Conservation (phyloP, 1,139 yeast genomes). For the Suhomyces ambrosiae region DNA sequence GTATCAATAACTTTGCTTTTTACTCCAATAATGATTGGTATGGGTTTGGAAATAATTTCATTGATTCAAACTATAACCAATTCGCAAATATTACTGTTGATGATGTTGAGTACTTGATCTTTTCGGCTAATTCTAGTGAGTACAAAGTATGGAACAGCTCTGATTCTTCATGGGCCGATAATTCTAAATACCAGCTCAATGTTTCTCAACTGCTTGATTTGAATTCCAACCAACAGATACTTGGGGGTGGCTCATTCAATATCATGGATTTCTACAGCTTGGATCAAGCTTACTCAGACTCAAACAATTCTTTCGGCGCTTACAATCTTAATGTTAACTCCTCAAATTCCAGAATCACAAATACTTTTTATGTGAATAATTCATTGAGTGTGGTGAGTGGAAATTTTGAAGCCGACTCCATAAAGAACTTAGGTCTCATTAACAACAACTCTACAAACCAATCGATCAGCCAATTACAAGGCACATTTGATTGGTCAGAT, state of each 20-base stretch:
- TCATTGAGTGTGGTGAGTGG: conserved; percentile 58
- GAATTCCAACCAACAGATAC: conserved; percentile 30
- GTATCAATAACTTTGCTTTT: conserved; percentile 40
- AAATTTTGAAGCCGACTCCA: conserved; percentile 27
- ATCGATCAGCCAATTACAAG: conserved; percentile 27
- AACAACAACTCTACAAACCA: conserved; percentile 29
- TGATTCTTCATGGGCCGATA: conserved; percentile 33
- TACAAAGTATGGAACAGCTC: conserved; percentile 45
- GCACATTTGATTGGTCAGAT: conserved; percentile 39
- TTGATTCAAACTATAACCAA: conserved; percentile 27
- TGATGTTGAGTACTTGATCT: conserved; percentile 39
- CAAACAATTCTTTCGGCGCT: conserved; percentile 24
- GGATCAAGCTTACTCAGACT: conserved; percentile 35
- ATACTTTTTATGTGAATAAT: conserved; percentile 48
- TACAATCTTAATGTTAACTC: conserved; percentile 24
- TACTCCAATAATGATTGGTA: conserved; percentile 31
- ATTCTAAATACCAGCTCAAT: conserved; percentile 35
- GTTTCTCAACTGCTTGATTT: conserved; percentile 37
- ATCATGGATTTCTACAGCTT: conserved; percentile 35
- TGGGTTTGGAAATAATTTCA: conserved; percentile 42
- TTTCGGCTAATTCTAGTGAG: conserved; percentile 25
- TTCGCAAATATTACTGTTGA: conserved; percentile 41
- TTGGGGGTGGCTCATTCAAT: conserved; percentile 45
- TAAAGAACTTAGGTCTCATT: conserved; percentile 43
- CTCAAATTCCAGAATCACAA: conserved; percentile 41